Evolutionary conservation across 441 rosid genomes (phyloP), one percentile per base, ranked within the genome.

Genomic region (Theobroma grandiflorum): DNA sequence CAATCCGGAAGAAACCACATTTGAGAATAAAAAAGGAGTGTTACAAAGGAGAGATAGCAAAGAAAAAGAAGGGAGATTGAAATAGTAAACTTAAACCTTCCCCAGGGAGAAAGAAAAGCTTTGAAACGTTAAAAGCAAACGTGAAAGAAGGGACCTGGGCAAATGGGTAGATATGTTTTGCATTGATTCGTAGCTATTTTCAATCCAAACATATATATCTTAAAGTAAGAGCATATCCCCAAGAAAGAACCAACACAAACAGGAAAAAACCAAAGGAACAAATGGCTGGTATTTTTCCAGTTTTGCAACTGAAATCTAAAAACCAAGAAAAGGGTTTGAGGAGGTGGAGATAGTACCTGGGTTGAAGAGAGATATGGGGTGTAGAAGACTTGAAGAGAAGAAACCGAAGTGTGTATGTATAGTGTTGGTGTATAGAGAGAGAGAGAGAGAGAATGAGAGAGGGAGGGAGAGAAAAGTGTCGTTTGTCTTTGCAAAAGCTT

Each of bases 81-180:
- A n/a, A 42, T 18, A 68, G 78, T 50, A 71, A 80, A 86, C 84
- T 74, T 82, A 82, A 80, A 75, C 59, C 75, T 53, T 52, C 33
- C 1, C 16, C 4, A 72, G 62, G 47, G 47, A 35, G 10, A 10
- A 53, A 52, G 74, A 67, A 83, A 58, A 75, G 70, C 80, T 80
- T 37, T 55, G 63, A 42, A 84, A 86, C 83, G 78, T 77, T 3
- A 18, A 81, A 70, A 73, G 35, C 57, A 81, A 80, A 87, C 88
- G 85, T 89, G 64, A 76, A 85, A 83, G 76, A 83, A 78, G 68
- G 79, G 76, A 66, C 79, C 79, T 82, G 85, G 52, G 78, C 64
- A 83, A 81, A 86, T 80, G 85, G 85, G 85, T 65, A 81, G 84
- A 83, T 78, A 80, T 73, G 67, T 71, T 82, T 82, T 63, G 79